Evolutionary conservation across 306 rosid genomes (phyloP).

Genomic region (Herpetospermum pedunculosum): DNA sequence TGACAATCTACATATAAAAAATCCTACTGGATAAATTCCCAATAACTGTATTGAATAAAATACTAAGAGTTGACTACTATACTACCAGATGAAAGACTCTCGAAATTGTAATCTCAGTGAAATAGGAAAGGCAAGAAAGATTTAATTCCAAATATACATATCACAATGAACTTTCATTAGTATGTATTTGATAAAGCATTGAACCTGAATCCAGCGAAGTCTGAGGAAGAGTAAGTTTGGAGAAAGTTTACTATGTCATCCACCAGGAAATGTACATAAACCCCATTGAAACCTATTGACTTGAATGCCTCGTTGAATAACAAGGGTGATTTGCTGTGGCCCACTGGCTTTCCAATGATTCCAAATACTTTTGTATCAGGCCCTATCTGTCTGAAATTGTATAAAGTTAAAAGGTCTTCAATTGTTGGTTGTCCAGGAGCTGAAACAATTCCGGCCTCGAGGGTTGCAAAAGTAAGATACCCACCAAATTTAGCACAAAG

Average conservation of each 20-base stretch:
- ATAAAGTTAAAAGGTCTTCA: conserved; percentile 40
- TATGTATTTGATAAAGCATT: neutral
- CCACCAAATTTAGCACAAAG: conserved; percentile 61
- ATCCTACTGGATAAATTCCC: neutral
- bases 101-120: neutral
- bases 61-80: neutral
- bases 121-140: conserved; percentile 1
- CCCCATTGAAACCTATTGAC: conserved; percentile 42
- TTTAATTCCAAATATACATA: neutral
- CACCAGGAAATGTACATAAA: conserved; percentile 54
- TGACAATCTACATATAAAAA: too few species aligned
- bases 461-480: conserved; percentile 48
- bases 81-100: neutral
- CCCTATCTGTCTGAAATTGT: conserved; percentile 53
- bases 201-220: conserved; percentile 63
- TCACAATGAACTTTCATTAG: neutral
- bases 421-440: conserved; percentile 58
- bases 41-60: neutral
- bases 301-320: conserved; percentile 53
- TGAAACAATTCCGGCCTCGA: conserved; percentile 34
- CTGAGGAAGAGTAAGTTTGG: conserved; percentile 40
- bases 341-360: conserved; percentile 56
- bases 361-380: conserved; percentile 55
- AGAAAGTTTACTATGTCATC: conserved; percentile 41
- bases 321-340: conserved; percentile 55